These are phyloP conservation scores for Thinopyrum elongatum DNA, from an alignment of 176 grass and related monocot genomes.

Conservation along the genomic window DNA sequence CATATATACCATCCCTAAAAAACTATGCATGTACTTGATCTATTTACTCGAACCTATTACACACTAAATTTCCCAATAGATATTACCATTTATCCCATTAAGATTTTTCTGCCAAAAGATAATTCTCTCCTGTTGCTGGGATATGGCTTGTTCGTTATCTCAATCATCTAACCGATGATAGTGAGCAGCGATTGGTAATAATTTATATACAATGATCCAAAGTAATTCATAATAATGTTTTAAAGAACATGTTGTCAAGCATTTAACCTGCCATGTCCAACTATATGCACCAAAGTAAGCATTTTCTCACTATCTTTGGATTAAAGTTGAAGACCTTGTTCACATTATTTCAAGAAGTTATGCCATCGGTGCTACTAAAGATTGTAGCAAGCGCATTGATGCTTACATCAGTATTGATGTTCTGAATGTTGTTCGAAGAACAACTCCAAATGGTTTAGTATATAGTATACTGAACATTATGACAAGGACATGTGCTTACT, in stretches of 20 bases:
- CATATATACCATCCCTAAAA: not conserved
- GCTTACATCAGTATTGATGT: constrained; percentile 69
- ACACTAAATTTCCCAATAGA: not conserved
- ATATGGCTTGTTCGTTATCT: not conserved
- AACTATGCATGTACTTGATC: constrained; percentile 36
- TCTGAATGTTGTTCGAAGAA: constrained; percentile 71
- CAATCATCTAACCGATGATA: not conserved
- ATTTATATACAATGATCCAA: not conserved
- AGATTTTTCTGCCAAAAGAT: not conserved
- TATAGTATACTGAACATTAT: constrained; percentile 44
- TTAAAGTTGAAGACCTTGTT: constrained; percentile 52
- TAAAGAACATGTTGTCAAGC: not conserved
- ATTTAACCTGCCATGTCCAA: not conserved
- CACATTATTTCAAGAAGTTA: constrained; percentile 48
- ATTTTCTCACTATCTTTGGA: not conserved
- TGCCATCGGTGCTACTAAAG: constrained; percentile 54
- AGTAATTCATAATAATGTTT: not conserved
- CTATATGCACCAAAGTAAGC: not conserved
- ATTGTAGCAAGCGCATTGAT: constrained; percentile 57
- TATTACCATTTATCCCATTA: not conserved
- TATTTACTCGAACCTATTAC: constrained; percentile 37
- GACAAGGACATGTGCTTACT: constrained; percentile 67
- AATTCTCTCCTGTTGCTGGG: not conserved
- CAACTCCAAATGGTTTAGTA: constrained; percentile 44
- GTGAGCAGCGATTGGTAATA: not conserved